Conservation (phyloP, 768 basidiomycete genomes). For the Symmetrospora coprosmae region DNA sequence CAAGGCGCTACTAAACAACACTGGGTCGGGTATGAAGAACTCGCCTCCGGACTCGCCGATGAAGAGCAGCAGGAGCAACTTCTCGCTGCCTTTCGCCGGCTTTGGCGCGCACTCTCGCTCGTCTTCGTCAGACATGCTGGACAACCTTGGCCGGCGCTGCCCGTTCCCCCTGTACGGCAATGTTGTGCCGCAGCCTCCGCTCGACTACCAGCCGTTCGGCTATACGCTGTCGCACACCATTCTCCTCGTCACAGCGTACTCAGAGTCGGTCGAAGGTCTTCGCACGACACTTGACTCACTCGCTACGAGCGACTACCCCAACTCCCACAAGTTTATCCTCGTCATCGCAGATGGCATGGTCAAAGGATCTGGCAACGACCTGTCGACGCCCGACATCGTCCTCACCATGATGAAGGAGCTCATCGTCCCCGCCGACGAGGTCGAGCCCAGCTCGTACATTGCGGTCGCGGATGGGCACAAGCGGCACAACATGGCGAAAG, state of each 20-base stretch:
- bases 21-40: constrained; percentile 33
- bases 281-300: constrained; percentile 96
- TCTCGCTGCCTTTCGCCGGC: constrained; percentile 46
- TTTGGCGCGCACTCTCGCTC: background rate
- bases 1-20: background rate
- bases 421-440: constrained; percentile 60
- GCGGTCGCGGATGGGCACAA: constrained; percentile 99
- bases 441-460: constrained; percentile 88
- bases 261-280: constrained; percentile 88
- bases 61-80: constrained; percentile 64
- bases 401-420: constrained; percentile 96
- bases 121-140: constrained; percentile 29
- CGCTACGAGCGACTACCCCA: constrained; percentile 95
- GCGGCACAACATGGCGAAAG: constrained; percentile 97
- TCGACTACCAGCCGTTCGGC: constrained; percentile 86
- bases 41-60: constrained; percentile 63
- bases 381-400: constrained; percentile 87
- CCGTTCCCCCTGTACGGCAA: constrained; percentile 75
- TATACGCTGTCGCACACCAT: constrained; percentile 88
- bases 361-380: constrained; percentile 74
- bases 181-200: constrained; percentile 81
- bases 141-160: constrained; percentile 47
- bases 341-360: constrained; percentile 98
- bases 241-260: constrained; percentile 94
- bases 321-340: constrained; percentile 86